A percentile compares a stretch with the other conserved stretches of the same genome.
phyloP scores from a whole-genome alignment of 176 grass and related monocot genomes.

The Dendrocalamus sinicus region DNA sequence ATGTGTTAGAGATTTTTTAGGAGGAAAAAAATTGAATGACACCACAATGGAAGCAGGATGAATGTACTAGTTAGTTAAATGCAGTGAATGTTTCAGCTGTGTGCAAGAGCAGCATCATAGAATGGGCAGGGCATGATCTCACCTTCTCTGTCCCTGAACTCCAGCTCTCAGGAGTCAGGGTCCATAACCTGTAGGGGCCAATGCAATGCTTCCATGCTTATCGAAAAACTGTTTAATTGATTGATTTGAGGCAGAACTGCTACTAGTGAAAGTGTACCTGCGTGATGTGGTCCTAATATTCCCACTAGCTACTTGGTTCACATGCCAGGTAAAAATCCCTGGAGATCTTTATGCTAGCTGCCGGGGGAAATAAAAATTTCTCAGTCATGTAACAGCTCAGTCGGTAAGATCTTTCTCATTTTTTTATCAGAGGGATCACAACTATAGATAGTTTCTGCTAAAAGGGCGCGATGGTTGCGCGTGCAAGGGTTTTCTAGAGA shows the following conservation, averaged over 20 bases:
- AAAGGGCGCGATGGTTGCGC: not conserved
- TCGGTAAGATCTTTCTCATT: not conserved
- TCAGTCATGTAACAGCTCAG: not conserved
- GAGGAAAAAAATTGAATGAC: not conserved
- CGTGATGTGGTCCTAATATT: slow-evolving; percentile 51
- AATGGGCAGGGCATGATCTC: slow-evolving; percentile 29
- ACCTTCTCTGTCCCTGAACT: not conserved
- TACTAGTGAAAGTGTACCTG: slow-evolving; percentile 45
- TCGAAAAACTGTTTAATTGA: slow-evolving; percentile 18
- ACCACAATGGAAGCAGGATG: not conserved
- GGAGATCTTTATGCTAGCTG: slow-evolving; percentile 29
- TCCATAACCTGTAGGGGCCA: slow-evolving; percentile 38
- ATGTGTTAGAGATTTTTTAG: too few relatives aligned
- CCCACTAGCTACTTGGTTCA: slow-evolving; percentile 30
- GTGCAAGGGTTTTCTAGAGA: not conserved
- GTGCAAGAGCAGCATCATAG: not conserved
- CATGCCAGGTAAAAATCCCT: slow-evolving; percentile 5
- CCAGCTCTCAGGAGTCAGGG: not conserved
- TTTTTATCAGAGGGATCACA: not conserved
- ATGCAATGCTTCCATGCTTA: slow-evolving; percentile 15
- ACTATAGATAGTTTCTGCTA: not conserved
- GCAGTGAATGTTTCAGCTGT: not conserved
- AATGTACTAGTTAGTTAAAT: not conserved
- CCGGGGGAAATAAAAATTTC: not conserved
- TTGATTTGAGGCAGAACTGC: slow-evolving; percentile 55